Conservation (phyloP, 164 flowering plant species). For the Litsea cubeba region DNA sequence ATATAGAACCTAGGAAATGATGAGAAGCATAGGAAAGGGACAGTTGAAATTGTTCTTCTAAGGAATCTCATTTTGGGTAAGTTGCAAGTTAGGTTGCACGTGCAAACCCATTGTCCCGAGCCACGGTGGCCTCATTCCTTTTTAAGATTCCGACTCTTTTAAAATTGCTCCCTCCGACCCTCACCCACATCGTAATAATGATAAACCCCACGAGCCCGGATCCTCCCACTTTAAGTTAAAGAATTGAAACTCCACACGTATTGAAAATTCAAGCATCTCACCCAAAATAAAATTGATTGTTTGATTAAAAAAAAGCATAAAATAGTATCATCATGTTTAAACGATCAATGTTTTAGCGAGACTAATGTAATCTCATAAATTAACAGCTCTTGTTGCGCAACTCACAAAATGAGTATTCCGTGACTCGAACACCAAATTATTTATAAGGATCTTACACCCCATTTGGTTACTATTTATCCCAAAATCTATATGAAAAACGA, state of each 20-base stretch:
- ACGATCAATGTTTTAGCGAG: no score
- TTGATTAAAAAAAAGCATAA: no score
- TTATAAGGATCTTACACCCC: no score
- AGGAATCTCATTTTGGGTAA: conserved; percentile 1
- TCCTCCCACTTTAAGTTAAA: not conserved
- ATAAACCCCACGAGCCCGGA: not conserved
- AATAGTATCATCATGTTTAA: no score
- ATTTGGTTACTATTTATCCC: no score
- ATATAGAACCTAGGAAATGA: no score
- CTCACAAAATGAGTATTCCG: no score
- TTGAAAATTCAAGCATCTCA: not conserved
- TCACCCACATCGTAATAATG: not conserved
- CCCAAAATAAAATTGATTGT: no score
- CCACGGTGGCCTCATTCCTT: not conserved
- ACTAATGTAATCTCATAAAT: no score
- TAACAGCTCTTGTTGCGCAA: no score
- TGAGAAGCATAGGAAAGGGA: not conserved
- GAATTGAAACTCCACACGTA: not conserved
- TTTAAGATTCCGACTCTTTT: not conserved
- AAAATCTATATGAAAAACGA: no score
- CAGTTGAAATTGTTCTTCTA: not conserved
- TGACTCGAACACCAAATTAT: no score
- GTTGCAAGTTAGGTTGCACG: not conserved
- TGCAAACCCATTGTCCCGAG: not conserved
- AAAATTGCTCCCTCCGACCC: not conserved